Evolutionary conservation across 108 stramenopile genomes (phyloP).

Genomic region (Mayamaea pseudoterrestris): DNA sequence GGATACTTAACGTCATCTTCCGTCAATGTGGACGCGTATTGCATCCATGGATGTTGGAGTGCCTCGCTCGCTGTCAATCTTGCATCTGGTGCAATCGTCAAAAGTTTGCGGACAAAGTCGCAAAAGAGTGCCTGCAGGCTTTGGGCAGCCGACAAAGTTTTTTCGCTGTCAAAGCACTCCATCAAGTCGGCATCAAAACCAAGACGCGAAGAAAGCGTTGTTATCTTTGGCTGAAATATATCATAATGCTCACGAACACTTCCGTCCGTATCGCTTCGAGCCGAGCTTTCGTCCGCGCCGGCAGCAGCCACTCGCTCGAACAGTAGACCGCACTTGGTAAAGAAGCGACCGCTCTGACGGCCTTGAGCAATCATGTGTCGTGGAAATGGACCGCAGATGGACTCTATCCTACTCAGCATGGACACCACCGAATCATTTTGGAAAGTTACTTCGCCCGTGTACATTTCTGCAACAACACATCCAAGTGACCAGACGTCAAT

Average conservation of each 20-base stretch:
- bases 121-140: conserved; percentile 54
- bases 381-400: conserved; percentile 89
- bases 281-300: conserved; percentile 17
- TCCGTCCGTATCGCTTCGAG: conserved; percentile 14
- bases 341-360: conserved; percentile 76
- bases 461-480: conserved; percentile 94
- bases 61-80: conserved; percentile 73
- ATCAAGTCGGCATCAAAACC: conserved; percentile 59
- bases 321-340: conserved; percentile 76
- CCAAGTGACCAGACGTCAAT: conserved; percentile 94
- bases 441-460: conserved; percentile 87
- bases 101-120: conserved; percentile 63
- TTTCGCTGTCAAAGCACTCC: conserved; percentile 18
- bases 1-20: conserved; percentile 75
- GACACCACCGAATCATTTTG: conserved; percentile 85
- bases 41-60: conserved; percentile 77
- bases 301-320: conserved; percentile 55
- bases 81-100: conserved; percentile 71
- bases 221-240: conserved; percentile 73
- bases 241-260: conserved; percentile 26
- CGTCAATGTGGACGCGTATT: conserved; percentile 52
- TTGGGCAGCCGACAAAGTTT: conserved; percentile 17
- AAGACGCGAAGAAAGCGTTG: conserved; percentile 46
- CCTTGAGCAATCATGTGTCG: conserved; percentile 79
- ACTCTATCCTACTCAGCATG: conserved; percentile 92